phyloP scores from a whole-genome alignment of 1,284 basidiomycete genomes.

The Gomphus sp. region DNA sequence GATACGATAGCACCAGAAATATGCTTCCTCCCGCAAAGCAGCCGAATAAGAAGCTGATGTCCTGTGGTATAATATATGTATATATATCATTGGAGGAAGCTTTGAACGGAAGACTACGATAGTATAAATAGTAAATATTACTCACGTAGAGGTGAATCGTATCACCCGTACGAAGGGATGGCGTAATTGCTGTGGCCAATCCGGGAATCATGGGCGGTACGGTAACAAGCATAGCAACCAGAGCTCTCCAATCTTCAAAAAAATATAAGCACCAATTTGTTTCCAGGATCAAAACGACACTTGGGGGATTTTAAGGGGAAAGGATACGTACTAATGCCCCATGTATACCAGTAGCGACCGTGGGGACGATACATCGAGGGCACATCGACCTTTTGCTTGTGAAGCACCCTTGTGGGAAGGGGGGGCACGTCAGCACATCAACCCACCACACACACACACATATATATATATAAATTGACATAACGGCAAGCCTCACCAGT shows the following conservation, averaged over 20 bases:
- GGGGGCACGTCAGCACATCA: no score
- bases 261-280: neutral
- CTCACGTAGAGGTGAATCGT: conserved; percentile 33
- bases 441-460: no score
- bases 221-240: conserved; percentile 50
- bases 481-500: conserved; percentile 4
- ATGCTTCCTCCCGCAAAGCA: conserved; percentile 27
- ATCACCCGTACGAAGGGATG: conserved; percentile 44
- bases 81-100: neutral
- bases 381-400: conserved; percentile 17
- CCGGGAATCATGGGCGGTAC: conserved; percentile 62
- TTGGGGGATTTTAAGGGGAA: neutral
- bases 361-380: conserved; percentile 18
- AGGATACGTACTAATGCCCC: conserved; percentile 15
- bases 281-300: neutral
- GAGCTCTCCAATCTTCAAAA: conserved; percentile 62
- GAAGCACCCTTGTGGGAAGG: conserved; percentile 15
- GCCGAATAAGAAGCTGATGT: conserved; percentile 24
- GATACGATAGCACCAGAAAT: conserved; percentile 41
- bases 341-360: conserved; percentile 19
- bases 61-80: conserved; percentile 15
- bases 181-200: conserved; percentile 56
- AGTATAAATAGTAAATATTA: neutral
- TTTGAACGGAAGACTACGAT: conserved; percentile 8
- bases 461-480: neutral